Evolutionary conservation across 306 rosid species (phyloP).

Genomic region (Astragalus membranaceus): DNA sequence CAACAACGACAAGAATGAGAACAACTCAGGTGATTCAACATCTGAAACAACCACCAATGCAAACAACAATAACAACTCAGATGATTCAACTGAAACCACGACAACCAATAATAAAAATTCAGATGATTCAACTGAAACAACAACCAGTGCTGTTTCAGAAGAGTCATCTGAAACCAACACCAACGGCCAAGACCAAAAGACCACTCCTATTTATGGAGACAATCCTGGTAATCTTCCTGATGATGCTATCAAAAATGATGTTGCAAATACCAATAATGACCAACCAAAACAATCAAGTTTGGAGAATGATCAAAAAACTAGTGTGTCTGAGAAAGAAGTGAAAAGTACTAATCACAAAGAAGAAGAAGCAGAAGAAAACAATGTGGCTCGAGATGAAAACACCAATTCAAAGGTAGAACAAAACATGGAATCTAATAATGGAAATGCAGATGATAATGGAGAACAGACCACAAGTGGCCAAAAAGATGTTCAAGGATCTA

Average conservation of each 20-base stretch:
- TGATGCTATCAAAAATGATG: constrained; percentile 61
- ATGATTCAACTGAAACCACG: neutral
- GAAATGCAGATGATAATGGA: constrained; percentile 15
- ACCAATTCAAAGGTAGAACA: neutral
- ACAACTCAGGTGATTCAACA: neutral
- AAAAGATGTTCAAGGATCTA: constrained; percentile 20
- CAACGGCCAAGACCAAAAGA: neutral
- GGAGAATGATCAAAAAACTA: constrained; percentile 21
- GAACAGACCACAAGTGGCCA: neutral
- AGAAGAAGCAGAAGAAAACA: neutral
- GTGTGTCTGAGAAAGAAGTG: constrained; percentile 22
- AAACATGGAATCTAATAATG: neutral
- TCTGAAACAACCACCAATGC: neutral
- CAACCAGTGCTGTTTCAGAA: neutral
- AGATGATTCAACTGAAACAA: neutral
- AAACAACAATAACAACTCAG: neutral
- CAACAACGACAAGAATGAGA: too few species aligned
- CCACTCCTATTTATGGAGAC: constrained; percentile 40
- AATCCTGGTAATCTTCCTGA: constrained; percentile 73
- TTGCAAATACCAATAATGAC: constrained; percentile 7
- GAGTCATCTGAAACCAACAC: neutral
- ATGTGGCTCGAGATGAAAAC: neutral
- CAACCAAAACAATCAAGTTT: constrained; percentile 12
- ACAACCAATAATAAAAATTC: constrained; percentile 11
- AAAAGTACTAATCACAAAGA: constrained; percentile 7